Percentiles rank a stretch among this genome's conserved stretches.
These are phyloP conservation scores for Boletellus sp. DNA, from an alignment of 768 basidiomycete genomes.

Conservation along the genomic window DNA sequence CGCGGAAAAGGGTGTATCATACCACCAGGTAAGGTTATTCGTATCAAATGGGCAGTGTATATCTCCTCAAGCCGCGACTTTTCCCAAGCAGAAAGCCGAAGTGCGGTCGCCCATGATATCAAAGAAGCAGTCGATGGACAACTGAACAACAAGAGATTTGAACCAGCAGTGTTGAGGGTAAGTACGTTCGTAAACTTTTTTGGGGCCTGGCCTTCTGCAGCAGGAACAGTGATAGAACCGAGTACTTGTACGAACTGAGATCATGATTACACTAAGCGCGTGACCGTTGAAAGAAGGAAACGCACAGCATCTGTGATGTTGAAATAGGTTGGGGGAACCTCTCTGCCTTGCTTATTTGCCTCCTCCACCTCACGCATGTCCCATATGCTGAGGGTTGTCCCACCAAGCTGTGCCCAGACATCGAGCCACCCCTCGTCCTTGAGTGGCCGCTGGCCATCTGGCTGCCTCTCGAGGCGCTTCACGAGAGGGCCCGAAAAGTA, in stretches of 20 bases:
- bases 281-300: constrained; percentile 13
- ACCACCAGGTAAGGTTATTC: constrained; percentile 64
- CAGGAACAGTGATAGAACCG: constrained; percentile 66
- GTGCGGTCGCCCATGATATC: constrained; percentile 86
- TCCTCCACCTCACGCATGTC: constrained; percentile 86
- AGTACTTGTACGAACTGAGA: constrained; percentile 73
- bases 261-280: constrained; percentile 7
- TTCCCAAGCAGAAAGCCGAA: constrained; percentile 92
- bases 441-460: constrained; percentile 65
- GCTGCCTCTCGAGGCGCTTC: constrained; percentile 69
- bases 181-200: constrained; percentile 74
- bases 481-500: constrained; percentile 85
- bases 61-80: constrained; percentile 94
- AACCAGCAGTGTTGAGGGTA: constrained; percentile 91
- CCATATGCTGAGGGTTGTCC: constrained; percentile 88
- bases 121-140: constrained; percentile 69
- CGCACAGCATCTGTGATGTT: constrained; percentile 87
- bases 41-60: constrained; percentile 90
- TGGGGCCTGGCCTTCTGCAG: constrained; percentile 44
- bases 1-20: constrained; percentile 13
- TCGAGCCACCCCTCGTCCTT: constrained; percentile 81
- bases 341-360: constrained; percentile 71
- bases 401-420: constrained; percentile 87
- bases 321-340: constrained; percentile 84
- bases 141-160: constrained; percentile 85